Percentiles rank a stretch among this genome's conserved stretches.
phyloP scores from a whole-genome alignment of 176 grass and related monocot species.

The Avena insularis region DNA sequence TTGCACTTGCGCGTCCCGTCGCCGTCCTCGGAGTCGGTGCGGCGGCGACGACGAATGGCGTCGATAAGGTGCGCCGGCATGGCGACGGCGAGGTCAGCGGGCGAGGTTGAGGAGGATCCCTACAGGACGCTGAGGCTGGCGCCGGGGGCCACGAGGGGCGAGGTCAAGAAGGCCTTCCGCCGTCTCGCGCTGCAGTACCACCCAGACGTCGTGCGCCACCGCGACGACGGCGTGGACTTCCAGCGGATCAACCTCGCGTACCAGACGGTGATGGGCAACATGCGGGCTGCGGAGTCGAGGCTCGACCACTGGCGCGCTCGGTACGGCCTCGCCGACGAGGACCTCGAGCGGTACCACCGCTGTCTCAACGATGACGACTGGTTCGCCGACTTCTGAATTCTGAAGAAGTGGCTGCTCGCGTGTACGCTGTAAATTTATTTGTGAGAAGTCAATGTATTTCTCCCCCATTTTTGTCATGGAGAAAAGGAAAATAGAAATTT shows the following conservation, averaged over 20 bases:
- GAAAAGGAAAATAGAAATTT: neutral
- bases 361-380: conserved; percentile 19
- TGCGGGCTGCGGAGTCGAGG: conserved; percentile 49
- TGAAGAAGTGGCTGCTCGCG: neutral
- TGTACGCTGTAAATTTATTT: neutral
- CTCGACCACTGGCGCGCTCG: conserved; percentile 49
- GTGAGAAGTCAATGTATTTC: neutral
- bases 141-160: conserved; percentile 49
- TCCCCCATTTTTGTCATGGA: neutral
- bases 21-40: neutral
- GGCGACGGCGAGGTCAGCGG: neutral
- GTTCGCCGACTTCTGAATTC: neutral
- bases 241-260: conserved; percentile 55
- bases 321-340: conserved; percentile 50
- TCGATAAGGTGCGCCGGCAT: neutral
- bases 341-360: conserved; percentile 47
- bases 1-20: neutral
- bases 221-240: conserved; percentile 36
- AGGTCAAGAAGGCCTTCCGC: conserved; percentile 72
- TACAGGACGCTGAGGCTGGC: conserved; percentile 55
- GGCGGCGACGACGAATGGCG: neutral
- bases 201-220: conserved; percentile 31
- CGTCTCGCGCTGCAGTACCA: conserved; percentile 59
- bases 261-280: conserved; percentile 51
- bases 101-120: conserved; percentile 35